Evolutionary conservation across 2,329 filamentous ascomycete genomes (phyloP).

Genomic region (Calonectria leucothoes): DNA sequence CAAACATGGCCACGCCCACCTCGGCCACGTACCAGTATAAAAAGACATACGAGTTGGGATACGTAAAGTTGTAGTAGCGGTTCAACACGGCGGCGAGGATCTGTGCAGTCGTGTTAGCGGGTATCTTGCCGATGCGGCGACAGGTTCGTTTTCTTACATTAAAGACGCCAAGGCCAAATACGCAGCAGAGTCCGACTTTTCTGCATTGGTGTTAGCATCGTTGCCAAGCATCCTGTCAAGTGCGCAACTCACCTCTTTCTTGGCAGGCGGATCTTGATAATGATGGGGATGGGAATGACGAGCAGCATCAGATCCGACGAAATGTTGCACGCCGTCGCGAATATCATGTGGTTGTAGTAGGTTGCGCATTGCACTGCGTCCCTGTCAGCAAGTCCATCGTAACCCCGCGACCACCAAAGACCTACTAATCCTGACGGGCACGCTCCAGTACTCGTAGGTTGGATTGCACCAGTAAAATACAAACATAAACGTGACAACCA

Average conservation of each 20-base stretch:
- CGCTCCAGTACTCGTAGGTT: slow-evolving; percentile 62
- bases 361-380: slow-evolving; percentile 55
- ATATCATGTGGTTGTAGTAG: slow-evolving; percentile 60
- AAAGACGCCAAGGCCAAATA: slow-evolving; percentile 68
- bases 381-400: slow-evolving; percentile 9
- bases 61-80: slow-evolving; percentile 70
- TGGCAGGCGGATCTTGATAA: slow-evolving; percentile 53
- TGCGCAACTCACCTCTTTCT: slow-evolving; percentile 38
- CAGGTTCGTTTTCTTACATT: slow-evolving; percentile 39
- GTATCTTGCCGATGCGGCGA: not conserved
- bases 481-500: slow-evolving; percentile 62
- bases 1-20: slow-evolving; percentile 68
- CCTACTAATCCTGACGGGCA: slow-evolving; percentile 53
- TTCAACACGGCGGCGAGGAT: slow-evolving; percentile 70
- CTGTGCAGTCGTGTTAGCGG: slow-evolving; percentile 41
- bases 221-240: too few species aligned
- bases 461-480: slow-evolving; percentile 66
- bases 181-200: slow-evolving; percentile 64
- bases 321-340: slow-evolving; percentile 59
- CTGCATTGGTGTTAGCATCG: slow-evolving; percentile 37
- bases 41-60: slow-evolving; percentile 67
- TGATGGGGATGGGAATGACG: slow-evolving; percentile 57
- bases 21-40: slow-evolving; percentile 72
- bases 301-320: slow-evolving; percentile 58
- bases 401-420: not conserved